Evolutionary conservation across 2,329 filamentous ascomycete genomes (phyloP), one percentile per base, ranked within the genome.

Genomic region (Cordyceps cicadae): DNA sequence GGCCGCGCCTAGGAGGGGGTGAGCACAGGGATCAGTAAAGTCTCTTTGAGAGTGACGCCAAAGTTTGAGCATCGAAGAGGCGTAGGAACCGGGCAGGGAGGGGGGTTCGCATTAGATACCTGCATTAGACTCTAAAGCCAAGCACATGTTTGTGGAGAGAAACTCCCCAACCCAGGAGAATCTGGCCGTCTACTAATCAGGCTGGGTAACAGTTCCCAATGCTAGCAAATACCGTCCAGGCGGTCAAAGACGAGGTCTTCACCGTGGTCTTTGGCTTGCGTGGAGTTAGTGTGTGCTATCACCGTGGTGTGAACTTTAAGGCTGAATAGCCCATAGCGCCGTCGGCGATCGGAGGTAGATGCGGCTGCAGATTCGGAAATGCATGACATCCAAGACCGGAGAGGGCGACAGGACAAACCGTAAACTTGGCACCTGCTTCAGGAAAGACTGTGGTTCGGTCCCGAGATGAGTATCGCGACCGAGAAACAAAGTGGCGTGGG

Each of bases 71-170:
- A 12, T 19, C 7, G 6, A 21, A 29, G 29, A 29, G 29, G 43
- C 19, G 12, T 21, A 9, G 29, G 8, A 11, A 46, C n/a, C n/a
- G n/a, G n/a, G n/a, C 24, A 24, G 24, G 11, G 12, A 14, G 9
- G 19, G 19, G 19, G n/a, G 26, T 21, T 67, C n/a, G 12, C 26
- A n/a, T 7, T 29, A 29, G 3, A 3, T 70, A 76, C 80, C 82
- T 0, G 79, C 83, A 59, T 86, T 86, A 17, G 11, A 15, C 15
- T 17, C 41, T 43, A 15, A 17, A n/a, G 41, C 41, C 41, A 43
- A 43, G 17, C 17, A 43, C 41, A 43, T n/a, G 17, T 43, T n/a
- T n/a, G n/a, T 6, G 14, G 14, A 43, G 2, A n/a, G 41, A 17
- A n/a, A 15, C 3, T 17, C 6, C 17, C 15, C 41, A n/a, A n/a